Conservation (phyloP, 2,329 filamentous ascomycete species). For the Epichloe elymi region DNA sequence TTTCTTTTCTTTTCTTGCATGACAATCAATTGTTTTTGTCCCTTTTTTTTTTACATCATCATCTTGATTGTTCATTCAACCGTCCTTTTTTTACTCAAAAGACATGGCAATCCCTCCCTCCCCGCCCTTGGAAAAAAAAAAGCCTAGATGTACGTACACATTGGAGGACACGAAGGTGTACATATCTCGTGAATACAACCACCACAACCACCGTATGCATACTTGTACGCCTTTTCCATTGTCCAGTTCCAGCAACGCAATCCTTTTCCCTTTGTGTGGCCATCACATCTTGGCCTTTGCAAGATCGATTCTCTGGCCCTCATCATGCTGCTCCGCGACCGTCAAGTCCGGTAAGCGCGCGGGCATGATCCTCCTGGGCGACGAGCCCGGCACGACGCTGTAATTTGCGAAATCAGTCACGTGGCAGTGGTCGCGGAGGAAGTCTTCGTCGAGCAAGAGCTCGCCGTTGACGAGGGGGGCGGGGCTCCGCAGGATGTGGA, state of each 20-base stretch:
- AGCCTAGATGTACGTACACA: neutral
- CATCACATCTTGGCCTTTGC: conserved; percentile 24
- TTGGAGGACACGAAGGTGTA: neutral
- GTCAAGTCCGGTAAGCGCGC: conserved; percentile 51
- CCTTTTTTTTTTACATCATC: no score
- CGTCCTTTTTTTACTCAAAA: neutral
- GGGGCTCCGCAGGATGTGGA: conserved; percentile 54
- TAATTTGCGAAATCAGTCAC: conserved; percentile 63
- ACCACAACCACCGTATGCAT: neutral
- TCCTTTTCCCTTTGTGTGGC: no score
- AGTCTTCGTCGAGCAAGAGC: conserved; percentile 69
- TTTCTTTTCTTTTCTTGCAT: neutral
- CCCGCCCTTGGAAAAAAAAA: neutral
- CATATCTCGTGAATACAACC: neutral
- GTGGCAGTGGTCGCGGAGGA: conserved; percentile 49
- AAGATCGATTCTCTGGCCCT: conserved; percentile 53
- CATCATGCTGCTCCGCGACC: conserved; percentile 69
- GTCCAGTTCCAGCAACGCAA: no score
- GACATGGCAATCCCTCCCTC: neutral
- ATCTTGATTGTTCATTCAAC: neutral
- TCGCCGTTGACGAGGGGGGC: conserved; percentile 53
- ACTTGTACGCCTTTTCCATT: no score
- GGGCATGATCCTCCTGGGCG: conserved; percentile 69
- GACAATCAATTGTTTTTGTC: neutral
- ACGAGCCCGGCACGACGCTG: conserved; percentile 48